These are phyloP conservation scores for Chlorella variabilis DNA, from an alignment of 163 green algal species.

Conservation along the genomic window DNA sequence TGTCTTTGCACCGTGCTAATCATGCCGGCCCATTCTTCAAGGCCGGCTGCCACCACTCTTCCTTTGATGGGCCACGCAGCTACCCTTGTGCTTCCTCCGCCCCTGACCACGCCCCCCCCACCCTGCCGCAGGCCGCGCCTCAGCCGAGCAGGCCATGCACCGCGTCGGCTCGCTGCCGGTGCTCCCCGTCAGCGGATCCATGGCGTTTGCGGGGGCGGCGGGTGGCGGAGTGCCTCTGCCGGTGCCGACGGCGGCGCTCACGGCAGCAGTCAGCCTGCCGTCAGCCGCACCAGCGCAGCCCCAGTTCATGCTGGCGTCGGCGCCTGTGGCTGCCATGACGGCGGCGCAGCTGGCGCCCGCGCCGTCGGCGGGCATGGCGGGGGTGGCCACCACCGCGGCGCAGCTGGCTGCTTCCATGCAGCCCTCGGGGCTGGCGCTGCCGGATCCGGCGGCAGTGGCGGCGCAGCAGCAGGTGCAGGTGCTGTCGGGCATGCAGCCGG, in stretches of 20 bases:
- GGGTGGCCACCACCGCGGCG: background rate
- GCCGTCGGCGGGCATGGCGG: background rate
- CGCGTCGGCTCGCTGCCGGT: slow-evolving; percentile 1
- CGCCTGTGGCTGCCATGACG: background rate
- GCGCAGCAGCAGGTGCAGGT: slow-evolving; percentile 25
- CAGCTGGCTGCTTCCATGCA: background rate
- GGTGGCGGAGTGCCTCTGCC: background rate
- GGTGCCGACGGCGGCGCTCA: too few species aligned
- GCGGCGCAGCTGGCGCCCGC: slow-evolving; percentile 5
- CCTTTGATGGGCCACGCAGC: too few species aligned
- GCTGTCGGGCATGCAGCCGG: slow-evolving; percentile 7
- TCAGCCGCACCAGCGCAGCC: background rate
- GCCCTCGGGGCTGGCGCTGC: background rate
- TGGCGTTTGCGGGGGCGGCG: background rate
- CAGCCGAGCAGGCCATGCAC: background rate
- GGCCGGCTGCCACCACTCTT: too few species aligned
- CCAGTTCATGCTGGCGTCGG: background rate
- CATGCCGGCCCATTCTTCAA: too few species aligned
- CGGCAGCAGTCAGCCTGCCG: background rate
- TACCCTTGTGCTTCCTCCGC: too few species aligned
- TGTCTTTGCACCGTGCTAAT: too few species aligned
- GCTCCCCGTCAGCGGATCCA: background rate
- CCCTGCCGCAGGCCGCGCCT: background rate
- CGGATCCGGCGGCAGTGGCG: background rate
- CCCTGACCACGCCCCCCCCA: too few species aligned